phyloP scores from a whole-genome alignment of 148 eudicot genomes.

The Rhododendron kiyosumense region DNA sequence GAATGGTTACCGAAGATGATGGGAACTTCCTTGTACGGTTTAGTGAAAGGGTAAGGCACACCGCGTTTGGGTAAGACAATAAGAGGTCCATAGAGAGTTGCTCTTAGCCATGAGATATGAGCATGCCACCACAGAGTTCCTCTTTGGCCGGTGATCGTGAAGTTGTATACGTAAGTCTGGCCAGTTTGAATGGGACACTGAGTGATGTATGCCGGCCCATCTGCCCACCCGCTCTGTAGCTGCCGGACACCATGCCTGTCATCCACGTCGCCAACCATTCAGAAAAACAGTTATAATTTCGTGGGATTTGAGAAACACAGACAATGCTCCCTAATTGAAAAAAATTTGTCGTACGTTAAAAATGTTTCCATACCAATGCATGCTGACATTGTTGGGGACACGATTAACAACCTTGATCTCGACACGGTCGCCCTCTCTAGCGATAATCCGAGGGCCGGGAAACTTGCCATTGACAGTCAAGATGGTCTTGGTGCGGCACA shows the following conservation, averaged over 20 bases:
- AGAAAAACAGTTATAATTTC: background rate
- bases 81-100: conserved; percentile 48
- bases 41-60: conserved; percentile 51
- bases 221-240: conserved; percentile 57
- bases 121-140: conserved; percentile 68
- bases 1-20: conserved; percentile 43
- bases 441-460: conserved; percentile 56
- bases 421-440: conserved; percentile 62
- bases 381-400: conserved; percentile 47
- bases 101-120: conserved; percentile 62
- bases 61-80: conserved; percentile 45
- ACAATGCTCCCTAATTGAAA: background rate
- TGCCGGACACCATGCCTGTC: conserved; percentile 62
- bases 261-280: background rate
- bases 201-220: conserved; percentile 56
- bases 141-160: conserved; percentile 52
- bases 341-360: background rate
- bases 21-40: conserved; percentile 54
- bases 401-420: conserved; percentile 47
- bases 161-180: conserved; percentile 54
- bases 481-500: conserved; percentile 59
- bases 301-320: background rate
- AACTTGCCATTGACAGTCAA: conserved; percentile 67
- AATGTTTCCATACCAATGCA: conserved; percentile 43
- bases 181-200: conserved; percentile 67